Conservation (phyloP, 2,329 filamentous ascomycete species). For the Fusarium transvaalense region DNA sequence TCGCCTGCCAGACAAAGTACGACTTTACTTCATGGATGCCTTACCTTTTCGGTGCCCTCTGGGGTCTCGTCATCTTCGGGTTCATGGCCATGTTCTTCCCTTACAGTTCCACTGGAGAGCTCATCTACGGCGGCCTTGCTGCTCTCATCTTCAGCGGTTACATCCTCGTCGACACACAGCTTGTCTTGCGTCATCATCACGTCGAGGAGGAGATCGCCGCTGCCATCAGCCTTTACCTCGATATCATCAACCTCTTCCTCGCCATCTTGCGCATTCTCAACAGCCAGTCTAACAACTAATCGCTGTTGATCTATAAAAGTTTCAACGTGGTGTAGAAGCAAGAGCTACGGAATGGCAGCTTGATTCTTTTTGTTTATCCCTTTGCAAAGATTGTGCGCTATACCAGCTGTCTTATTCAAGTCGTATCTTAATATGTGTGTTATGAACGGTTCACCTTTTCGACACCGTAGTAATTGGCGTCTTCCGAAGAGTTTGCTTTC, state of each 20-base stretch:
- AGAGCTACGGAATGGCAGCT: background rate
- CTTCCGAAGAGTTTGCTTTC: slow-evolving; percentile 6
- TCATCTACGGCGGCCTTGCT: slow-evolving; percentile 83
- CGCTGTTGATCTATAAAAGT: slow-evolving; percentile 2
- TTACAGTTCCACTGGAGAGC: slow-evolving; percentile 81
- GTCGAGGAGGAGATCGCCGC: slow-evolving; percentile 98
- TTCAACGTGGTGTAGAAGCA: background rate
- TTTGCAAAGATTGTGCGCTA: slow-evolving; percentile 14
- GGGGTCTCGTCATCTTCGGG: slow-evolving; percentile 91
- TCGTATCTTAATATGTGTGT: slow-evolving; percentile 16
- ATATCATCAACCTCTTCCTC: slow-evolving; percentile 97
- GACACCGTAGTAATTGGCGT: slow-evolving; percentile 19
- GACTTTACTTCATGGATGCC: slow-evolving; percentile 98
- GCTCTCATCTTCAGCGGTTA: slow-evolving; percentile 94
- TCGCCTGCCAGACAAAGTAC: slow-evolving; percentile 97
- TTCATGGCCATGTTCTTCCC: slow-evolving; percentile 95
- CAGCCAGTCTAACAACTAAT: slow-evolving; percentile 90
- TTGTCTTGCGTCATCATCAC: slow-evolving; percentile 95
- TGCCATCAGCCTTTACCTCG: slow-evolving; percentile 92
- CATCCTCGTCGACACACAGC: slow-evolving; percentile 95
- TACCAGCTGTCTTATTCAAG: background rate
- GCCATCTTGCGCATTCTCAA: slow-evolving; percentile 96
- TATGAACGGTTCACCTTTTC: background rate
- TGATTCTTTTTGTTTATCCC: background rate
- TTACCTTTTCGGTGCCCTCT: slow-evolving; percentile 90